Percentiles rank a stretch among this genome's conserved stretches.
These are phyloP conservation scores for Xylariales sp. DNA, from an alignment of 2,329 filamentous ascomycete species.

Conservation along the genomic window DNA sequence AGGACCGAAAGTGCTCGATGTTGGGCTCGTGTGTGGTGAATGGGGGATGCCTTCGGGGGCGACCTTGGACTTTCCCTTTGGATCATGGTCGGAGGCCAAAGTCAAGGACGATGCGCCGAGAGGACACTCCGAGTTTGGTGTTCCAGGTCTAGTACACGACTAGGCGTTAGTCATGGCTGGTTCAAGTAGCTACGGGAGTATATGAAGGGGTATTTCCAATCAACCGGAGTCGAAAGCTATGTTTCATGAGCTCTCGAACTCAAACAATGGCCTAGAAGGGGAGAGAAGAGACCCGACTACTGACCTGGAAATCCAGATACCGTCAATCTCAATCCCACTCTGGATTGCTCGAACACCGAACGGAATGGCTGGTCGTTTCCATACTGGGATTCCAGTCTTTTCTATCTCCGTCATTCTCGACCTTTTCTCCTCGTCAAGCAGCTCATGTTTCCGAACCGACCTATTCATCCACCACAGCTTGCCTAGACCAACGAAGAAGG, in stretches of 20 bases:
- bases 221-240: no score
- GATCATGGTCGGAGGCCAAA: slow-evolving; percentile 17
- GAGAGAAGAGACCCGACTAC: no score
- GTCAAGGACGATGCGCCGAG: slow-evolving; percentile 20
- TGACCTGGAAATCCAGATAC: slow-evolving; percentile 72
- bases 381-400: slow-evolving; percentile 45
- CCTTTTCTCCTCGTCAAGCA: slow-evolving; percentile 63
- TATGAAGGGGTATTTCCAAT: no score
- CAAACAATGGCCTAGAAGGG: no score
- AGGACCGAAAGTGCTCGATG: slow-evolving; percentile 19
- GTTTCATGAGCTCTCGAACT: no score
- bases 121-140: slow-evolving; percentile 26
- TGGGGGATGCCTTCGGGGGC: slow-evolving; percentile 12
- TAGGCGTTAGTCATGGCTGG: no score
- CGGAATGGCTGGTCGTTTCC: slow-evolving; percentile 59
- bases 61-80: slow-evolving; percentile 23
- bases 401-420: slow-evolving; percentile 48
- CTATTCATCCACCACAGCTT: slow-evolving; percentile 64
- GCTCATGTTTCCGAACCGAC: slow-evolving; percentile 50
- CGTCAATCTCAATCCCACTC: slow-evolving; percentile 76
- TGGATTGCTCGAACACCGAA: slow-evolving; percentile 86
- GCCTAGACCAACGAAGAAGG: slow-evolving; percentile 62
- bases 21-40: slow-evolving; percentile 19
- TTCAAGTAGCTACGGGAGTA: no score
- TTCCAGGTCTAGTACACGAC: slow-evolving; percentile 43